Base-by-base conservation (phyloP, 1,284 basidiomycete genomes). In the Fomitopsis schrenkii region DNA sequence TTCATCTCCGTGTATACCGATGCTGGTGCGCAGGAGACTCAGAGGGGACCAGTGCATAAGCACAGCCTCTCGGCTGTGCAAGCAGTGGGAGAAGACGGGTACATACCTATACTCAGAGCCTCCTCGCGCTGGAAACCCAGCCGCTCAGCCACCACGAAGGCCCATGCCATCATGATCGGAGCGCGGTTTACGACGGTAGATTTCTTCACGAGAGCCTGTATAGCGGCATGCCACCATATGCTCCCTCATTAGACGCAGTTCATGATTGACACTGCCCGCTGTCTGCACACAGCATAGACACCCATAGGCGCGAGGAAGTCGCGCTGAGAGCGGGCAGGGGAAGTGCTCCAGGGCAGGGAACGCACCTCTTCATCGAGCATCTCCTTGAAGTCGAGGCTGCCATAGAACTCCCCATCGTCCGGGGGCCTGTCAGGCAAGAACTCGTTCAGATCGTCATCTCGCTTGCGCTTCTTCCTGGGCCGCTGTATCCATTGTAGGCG, bases 151-250 rank as follows among this genome's bases (percentile, higher is more conserved):
- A 98, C 90, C 41, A 94, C 77, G 59, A 85, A 91, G 0, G 93
- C 86, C 96, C 96, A 98, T 1, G 91, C 93, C 55, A 90, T 94
- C 92, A 98, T 93, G 59, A 98, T 82, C 0, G 97, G 96, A 1
- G 96, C 95, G 22, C 96, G 88, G 74, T 98, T 98, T 57, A 94
- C 83, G 9, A 94, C 80, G 30, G 86, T 82, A 10, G 75, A 83
- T 68, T 87, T 91, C 46, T 71, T 77, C 64, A 70, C 77, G 41
- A 95, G 79, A 28, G 80, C 74, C 91, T 94, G 57, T 2, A 5
- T 56, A 17, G 19, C 41, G 62, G 61, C 59, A 67, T 55, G 19
- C 38, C 15, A 57, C 35, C 36, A 17, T 30, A 50, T 58, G 41
- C 58, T 52, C 26, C 35, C 17, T 41, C 55, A 57, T 35, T 10